Base-by-base conservation (phyloP, 495 filamentous ascomycete genomes). In the Extremus antarcticus region DNA sequence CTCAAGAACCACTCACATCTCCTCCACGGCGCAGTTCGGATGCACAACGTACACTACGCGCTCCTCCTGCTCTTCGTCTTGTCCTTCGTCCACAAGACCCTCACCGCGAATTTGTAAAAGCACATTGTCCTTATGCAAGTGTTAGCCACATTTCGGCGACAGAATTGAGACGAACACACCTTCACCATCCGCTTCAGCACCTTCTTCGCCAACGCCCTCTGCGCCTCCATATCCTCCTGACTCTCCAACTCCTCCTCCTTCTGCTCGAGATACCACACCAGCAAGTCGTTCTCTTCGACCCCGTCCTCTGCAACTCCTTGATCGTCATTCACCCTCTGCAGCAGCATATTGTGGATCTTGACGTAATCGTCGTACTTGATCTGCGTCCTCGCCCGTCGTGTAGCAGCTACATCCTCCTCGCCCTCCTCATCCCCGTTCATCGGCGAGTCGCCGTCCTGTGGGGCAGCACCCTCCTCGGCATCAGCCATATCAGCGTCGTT, bases 291-390 rank as follows among this genome's bases (percentile, higher is more conserved):
- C 55, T 90, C 83, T 61, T 94, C 90, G 9, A 97, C 82, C 41
- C 92, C 92, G 59, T 94, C 85, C n/a, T 88, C 90, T 1, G 73
- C 74, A 0, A 76, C 76, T 25, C 73, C 63, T 59, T 85, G 80
- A 51, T 90, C 82, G 58, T 90, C 89, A 58, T 88, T 86, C 32
- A 99, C 80, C 11, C 85, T 78, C 43, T 79, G 77, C 11, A 95
- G 87, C 16, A 99, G 70, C 57, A 87, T 67, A 62, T 94, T 96
- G 52, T 94, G 75, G 55, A 96, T 95, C 64, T 77, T 74, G 67
- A 90, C 88, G 69, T 94, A 99, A 70, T 92, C 94, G 65, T 96
- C 91, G 60, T 91, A 94, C 11, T 89, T 91, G 64, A 98, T 88
- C 65, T 91, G 92, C 40, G 87, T 91, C 73, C 85, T 88, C 62